Conservation (phyloP, 768 basidiomycete genomes). For the Phylloporus scabripes region DNA sequence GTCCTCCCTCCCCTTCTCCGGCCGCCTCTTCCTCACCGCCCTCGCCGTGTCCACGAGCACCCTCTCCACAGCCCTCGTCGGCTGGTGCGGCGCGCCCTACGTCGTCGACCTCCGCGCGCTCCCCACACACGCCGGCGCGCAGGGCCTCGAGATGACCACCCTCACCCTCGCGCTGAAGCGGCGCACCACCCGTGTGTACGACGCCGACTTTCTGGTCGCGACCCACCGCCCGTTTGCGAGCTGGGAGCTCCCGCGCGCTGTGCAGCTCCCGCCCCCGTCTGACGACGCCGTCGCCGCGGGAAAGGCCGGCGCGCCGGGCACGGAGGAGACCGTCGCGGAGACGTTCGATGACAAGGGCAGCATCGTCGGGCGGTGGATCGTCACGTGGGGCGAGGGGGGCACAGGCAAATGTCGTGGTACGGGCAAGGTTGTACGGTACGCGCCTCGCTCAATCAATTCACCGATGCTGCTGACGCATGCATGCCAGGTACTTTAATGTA, state of each 20-base stretch:
- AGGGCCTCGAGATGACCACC: constrained; percentile 67
- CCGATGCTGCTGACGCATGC: background rate
- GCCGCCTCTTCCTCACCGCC: constrained; percentile 59
- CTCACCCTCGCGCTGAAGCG: constrained; percentile 53
- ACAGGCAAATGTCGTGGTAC: constrained; percentile 55
- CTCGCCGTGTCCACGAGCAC: constrained; percentile 70
- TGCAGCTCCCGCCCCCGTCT: constrained; percentile 40
- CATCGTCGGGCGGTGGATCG: constrained; percentile 72
- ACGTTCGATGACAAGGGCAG: constrained; percentile 54
- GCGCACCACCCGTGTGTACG: constrained; percentile 67
- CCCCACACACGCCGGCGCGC: constrained; percentile 38
- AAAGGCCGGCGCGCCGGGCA: constrained; percentile 37
- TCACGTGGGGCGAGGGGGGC: constrained; percentile 65
- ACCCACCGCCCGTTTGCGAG: constrained; percentile 68
- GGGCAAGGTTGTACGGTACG: constrained; percentile 67
- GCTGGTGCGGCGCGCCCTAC: constrained; percentile 68
- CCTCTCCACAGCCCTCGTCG: constrained; percentile 68
- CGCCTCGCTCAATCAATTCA: background rate
- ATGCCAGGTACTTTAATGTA: constrained; percentile 44
- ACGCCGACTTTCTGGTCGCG: constrained; percentile 63
- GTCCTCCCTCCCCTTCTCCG: constrained; percentile 64
- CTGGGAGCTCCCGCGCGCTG: constrained; percentile 64
- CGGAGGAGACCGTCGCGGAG: constrained; percentile 79
- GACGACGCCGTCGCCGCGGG: constrained; percentile 30
- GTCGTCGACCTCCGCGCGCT: constrained; percentile 55